Conservation (phyloP, 139 green algal genomes). For the Mychonastes homosphaera region DNA sequence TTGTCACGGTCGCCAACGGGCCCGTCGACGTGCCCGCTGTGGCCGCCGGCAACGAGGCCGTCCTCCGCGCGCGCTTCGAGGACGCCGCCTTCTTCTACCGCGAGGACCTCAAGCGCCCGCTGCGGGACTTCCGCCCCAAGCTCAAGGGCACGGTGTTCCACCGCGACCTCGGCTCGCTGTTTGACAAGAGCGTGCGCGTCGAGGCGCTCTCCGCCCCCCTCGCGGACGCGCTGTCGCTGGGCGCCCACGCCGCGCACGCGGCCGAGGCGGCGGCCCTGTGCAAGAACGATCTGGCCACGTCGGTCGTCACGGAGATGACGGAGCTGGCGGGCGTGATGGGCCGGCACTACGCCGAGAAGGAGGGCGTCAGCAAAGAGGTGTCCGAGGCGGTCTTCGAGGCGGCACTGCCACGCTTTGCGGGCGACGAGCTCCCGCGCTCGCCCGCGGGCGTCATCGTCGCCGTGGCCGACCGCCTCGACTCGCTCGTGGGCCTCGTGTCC, state of each 20-base stretch:
- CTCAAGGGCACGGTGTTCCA: slow-evolving; percentile 82
- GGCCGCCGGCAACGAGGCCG: slow-evolving; percentile 82
- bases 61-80: slow-evolving; percentile 92
- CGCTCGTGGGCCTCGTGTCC: slow-evolving; percentile 86
- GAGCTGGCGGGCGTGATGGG: slow-evolving; percentile 92
- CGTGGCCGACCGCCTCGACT: slow-evolving; percentile 74
- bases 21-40: slow-evolving; percentile 59
- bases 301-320: slow-evolving; percentile 94
- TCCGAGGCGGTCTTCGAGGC: slow-evolving; percentile 78
- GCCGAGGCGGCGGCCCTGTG: slow-evolving; percentile 56
- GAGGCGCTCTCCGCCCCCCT: slow-evolving; percentile 57
- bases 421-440: slow-evolving; percentile 60
- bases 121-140: slow-evolving; percentile 61
- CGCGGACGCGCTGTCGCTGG: slow-evolving; percentile 34
- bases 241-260: slow-evolving; percentile 15
- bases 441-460: slow-evolving; percentile 50
- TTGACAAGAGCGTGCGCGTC: slow-evolving; percentile 78
- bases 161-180: slow-evolving; percentile 81
- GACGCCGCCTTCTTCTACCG: slow-evolving; percentile 97
- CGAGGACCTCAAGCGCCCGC: slow-evolving; percentile 60
- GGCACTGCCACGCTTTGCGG: slow-evolving; percentile 68
- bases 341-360: slow-evolving; percentile 59
- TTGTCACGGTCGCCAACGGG: slow-evolving; percentile 94
- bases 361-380: slow-evolving; percentile 44
- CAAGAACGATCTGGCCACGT: slow-evolving; percentile 82